Percentiles rank a stretch among this genome's conserved stretches.
phyloP scores from a whole-genome alignment of 179 eudicot genomes.

The Corrigiola litoralis region DNA sequence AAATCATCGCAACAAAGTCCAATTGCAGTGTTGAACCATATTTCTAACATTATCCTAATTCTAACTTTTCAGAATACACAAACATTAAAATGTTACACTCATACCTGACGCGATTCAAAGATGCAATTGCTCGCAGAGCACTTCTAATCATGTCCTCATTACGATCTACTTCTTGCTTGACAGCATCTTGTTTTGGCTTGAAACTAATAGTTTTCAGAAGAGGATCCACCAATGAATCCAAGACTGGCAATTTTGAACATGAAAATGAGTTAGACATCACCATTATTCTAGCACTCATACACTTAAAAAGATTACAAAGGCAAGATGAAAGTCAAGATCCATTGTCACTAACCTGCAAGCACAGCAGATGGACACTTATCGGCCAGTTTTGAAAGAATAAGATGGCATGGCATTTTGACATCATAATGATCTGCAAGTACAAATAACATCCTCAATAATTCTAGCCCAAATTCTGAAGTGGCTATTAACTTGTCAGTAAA shows the following conservation, averaged over 20 bases:
- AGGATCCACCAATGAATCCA: slow-evolving; percentile 97
- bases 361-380: slow-evolving; percentile 98
- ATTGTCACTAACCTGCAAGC: slow-evolving; percentile 60
- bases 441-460: neutral
- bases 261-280: slow-evolving; percentile 3
- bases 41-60: neutral
- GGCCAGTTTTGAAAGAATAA: slow-evolving; percentile 90
- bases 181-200: slow-evolving; percentile 97
- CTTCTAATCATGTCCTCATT: slow-evolving; percentile 98
- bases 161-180: slow-evolving; percentile 99
- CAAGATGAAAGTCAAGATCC: neutral
- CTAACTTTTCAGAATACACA: neutral
- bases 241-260: slow-evolving; percentile 42
- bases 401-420: slow-evolving; percentile 99
- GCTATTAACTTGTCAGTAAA: neutral
- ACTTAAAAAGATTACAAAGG: neutral
- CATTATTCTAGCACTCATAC: slow-evolving; percentile 1
- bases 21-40: too few species aligned
- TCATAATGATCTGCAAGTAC: slow-evolving; percentile 89
- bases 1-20: too few species aligned
- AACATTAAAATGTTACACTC: neutral
- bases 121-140: slow-evolving; percentile 87
- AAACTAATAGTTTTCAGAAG: slow-evolving; percentile 81
- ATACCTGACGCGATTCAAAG: slow-evolving; percentile 79
- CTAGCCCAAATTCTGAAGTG: neutral